These are phyloP conservation scores for Suhomyces kilbournensis DNA, from an alignment of 805 yeast species.

Conservation along the genomic window DNA sequence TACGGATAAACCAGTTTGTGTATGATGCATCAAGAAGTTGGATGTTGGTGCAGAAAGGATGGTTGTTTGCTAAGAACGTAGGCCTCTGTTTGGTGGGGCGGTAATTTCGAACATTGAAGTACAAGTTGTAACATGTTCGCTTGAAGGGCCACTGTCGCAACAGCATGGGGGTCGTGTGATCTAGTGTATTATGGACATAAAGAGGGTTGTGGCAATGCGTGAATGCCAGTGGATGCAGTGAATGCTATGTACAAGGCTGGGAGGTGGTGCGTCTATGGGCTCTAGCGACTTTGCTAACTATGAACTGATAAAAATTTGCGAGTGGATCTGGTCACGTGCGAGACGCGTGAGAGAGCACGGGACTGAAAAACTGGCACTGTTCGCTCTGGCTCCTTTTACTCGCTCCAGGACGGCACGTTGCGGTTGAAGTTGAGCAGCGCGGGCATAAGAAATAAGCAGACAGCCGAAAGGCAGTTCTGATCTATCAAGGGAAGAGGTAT, in stretches of 20 bases:
- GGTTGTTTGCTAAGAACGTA: slow-evolving; percentile 12
- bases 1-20: slow-evolving; percentile 13
- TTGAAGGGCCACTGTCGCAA: slow-evolving; percentile 18
- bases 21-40: slow-evolving; percentile 17
- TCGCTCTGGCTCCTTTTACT: neutral
- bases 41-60: slow-evolving; percentile 19
- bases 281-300: neutral
- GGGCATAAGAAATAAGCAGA: neutral
- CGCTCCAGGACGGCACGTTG: neutral
- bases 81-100: slow-evolving; percentile 8
- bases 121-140: slow-evolving; percentile 13
- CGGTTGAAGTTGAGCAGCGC: neutral
- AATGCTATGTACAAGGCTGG: neutral
- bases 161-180: slow-evolving; percentile 2
- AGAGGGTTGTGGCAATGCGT: neutral
- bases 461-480: neutral
- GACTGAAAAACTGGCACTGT: neutral
- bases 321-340: neutral
- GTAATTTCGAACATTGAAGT: slow-evolving; percentile 6
- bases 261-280: neutral
- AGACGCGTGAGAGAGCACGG: neutral
- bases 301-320: neutral
- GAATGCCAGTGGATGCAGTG: neutral
- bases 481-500: too few relatives aligned
- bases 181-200: neutral